These are phyloP conservation scores for Heimioporus sp. DNA, from an alignment of 768 basidiomycete species.

Conservation along the genomic window DNA sequence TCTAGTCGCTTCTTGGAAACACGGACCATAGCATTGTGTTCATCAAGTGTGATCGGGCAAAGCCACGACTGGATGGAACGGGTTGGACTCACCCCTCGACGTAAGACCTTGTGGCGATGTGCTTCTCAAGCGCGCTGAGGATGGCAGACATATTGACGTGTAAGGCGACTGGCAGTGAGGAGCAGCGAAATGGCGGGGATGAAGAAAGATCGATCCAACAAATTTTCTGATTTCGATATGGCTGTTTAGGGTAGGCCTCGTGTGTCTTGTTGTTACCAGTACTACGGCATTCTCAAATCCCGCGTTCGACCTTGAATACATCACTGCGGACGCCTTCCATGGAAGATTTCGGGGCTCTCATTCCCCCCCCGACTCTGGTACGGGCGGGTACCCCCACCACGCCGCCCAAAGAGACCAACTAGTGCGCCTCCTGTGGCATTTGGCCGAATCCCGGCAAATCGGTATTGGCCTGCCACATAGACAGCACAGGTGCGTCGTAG, in stretches of 20 bases:
- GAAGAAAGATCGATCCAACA: slow-evolving; percentile 26
- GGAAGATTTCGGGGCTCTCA: neutral
- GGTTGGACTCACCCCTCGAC: slow-evolving; percentile 76
- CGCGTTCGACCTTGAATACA: neutral
- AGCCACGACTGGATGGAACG: slow-evolving; percentile 1
- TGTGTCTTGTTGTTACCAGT: neutral
- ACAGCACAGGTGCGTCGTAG: neutral
- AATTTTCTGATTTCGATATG: slow-evolving; percentile 17
- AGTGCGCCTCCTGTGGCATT: neutral
- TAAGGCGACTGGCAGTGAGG: slow-evolving; percentile 4
- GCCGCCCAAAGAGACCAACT: too few species aligned
- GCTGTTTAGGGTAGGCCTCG: slow-evolving; percentile 33
- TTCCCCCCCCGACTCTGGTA: neutral
- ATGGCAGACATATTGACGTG: slow-evolving; percentile 58
- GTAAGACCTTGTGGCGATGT: slow-evolving; percentile 86
- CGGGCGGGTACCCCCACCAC: too few species aligned
- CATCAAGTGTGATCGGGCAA: slow-evolving; percentile 48
- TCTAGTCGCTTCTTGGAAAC: slow-evolving; percentile 96
- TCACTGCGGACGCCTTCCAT: neutral
- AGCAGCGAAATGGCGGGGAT: slow-evolving; percentile 24
- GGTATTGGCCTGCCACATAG: neutral
- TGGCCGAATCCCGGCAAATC: neutral
- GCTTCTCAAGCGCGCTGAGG: slow-evolving; percentile 74
- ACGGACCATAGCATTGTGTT: slow-evolving; percentile 87
- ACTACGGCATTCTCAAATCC: neutral